A percentile compares a stretch with the other conserved stretches of the same genome.
Evolutionary conservation across 2,329 filamentous ascomycete species (phyloP).

Genomic region (Botrytis squamosa): DNA sequence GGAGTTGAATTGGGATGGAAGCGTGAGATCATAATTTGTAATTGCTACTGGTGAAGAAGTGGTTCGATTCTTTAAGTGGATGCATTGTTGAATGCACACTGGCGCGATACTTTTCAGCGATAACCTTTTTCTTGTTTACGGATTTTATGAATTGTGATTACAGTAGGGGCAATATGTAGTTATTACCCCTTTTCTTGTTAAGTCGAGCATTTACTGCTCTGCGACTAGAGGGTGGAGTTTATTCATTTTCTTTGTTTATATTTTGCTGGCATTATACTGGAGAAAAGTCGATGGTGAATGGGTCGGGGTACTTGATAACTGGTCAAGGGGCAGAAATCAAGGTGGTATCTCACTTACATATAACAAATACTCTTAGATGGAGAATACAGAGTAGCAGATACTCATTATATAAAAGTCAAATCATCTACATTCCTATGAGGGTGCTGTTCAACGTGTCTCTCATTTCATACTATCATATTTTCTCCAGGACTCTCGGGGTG

Average conservation of each 20-base stretch:
- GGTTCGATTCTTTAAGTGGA: conserved; percentile 8
- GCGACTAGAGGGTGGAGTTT: background rate
- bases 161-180: background rate
- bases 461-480: background rate
- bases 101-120: conserved; percentile 18
- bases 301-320: background rate
- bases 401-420: conserved; percentile 8
- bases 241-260: conserved; percentile 14
- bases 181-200: background rate
- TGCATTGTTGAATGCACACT: conserved; percentile 12
- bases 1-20: conserved; percentile 21
- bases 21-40: conserved; percentile 17
- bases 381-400: background rate
- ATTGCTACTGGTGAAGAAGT: background rate
- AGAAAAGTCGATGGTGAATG: background rate
- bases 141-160: conserved; percentile 20
- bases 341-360: background rate
- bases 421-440: background rate
- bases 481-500: background rate
- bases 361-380: conserved; percentile 1
- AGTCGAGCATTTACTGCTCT: background rate
- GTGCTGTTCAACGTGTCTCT: background rate
- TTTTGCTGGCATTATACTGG: background rate
- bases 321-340: background rate
- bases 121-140: conserved; percentile 16